phyloP scores from a whole-genome alignment of 2,329 filamentous ascomycete genomes.

The Diaporthe humulicola region DNA sequence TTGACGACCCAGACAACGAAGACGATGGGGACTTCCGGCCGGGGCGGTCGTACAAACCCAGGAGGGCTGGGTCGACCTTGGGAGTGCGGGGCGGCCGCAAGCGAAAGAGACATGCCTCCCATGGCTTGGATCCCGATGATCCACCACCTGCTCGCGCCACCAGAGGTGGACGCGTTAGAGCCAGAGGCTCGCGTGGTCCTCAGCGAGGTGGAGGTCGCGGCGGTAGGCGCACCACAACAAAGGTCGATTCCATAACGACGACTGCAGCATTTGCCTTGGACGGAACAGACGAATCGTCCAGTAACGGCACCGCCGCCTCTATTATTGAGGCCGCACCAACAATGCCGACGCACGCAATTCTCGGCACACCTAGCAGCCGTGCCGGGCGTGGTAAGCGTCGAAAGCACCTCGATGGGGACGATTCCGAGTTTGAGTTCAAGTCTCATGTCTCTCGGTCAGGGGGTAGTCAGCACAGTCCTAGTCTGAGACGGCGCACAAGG shows the following conservation, averaged over 20 bases:
- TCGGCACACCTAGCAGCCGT: constrained; percentile 40
- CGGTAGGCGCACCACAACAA: constrained; percentile 7
- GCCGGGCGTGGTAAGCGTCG: constrained; percentile 36
- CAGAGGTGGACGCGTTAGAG: constrained; percentile 29
- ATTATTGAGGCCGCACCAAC: constrained; percentile 31
- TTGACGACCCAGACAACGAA: constrained; percentile 44
- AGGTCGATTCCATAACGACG: constrained; percentile 27
- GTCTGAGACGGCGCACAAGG: constrained; percentile 33
- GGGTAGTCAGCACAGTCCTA: constrained; percentile 35
- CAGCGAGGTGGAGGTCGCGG: constrained; percentile 36
- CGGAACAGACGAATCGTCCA: constrained; percentile 31
- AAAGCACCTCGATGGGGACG: constrained; percentile 24
- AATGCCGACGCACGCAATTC: constrained; percentile 32
- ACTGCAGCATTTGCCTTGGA: constrained; percentile 35
- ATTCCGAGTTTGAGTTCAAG: constrained; percentile 33
- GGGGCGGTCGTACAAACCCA: constrained; percentile 22
- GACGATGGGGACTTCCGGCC: constrained; percentile 40
- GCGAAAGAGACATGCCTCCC: constrained; percentile 35
- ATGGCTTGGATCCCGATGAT: constrained; percentile 31
- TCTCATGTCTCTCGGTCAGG: constrained; percentile 29
- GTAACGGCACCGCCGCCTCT: constrained; percentile 22
- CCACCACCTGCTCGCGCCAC: constrained; percentile 25
- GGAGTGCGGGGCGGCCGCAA: constrained; percentile 37
- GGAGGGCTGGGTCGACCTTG: constrained; percentile 23
- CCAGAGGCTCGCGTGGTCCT: constrained; percentile 14